Evolutionary conservation across 148 eudicot genomes (phyloP).

Genomic region (Rhododendron kiyosumense): DNA sequence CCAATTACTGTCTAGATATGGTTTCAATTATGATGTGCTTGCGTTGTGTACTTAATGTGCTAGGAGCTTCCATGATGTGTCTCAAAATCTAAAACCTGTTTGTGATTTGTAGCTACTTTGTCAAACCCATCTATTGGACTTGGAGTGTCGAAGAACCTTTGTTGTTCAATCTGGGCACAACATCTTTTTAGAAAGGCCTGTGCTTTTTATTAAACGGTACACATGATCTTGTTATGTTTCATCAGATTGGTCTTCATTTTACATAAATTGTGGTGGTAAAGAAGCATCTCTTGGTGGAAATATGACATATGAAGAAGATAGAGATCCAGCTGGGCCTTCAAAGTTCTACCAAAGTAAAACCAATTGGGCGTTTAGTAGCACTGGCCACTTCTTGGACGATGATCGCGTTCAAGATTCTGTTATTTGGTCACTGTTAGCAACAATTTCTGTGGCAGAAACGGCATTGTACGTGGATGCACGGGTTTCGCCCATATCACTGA

Average conservation of each 20-base stretch:
- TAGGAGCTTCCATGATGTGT: too few relatives aligned
- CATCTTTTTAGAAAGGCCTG: neutral
- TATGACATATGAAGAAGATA: constrained; percentile 8
- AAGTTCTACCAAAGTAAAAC: constrained; percentile 2
- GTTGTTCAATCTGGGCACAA: neutral
- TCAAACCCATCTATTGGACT: neutral
- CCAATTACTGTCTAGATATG: too few relatives aligned
- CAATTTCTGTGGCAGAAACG: too few relatives aligned
- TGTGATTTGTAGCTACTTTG: too few relatives aligned
- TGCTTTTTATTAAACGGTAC: neutral
- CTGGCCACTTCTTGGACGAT: constrained; percentile 33
- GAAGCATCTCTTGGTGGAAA: neutral
- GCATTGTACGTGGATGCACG: too few relatives aligned
- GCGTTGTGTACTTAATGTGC: too few relatives aligned
- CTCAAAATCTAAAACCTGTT: too few relatives aligned
- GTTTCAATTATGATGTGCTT: too few relatives aligned
- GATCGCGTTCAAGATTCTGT: neutral
- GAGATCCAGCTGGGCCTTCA: constrained; percentile 7
- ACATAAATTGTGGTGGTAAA: constrained; percentile 30
- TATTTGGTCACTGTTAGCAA: too few relatives aligned
- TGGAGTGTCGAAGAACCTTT: neutral
- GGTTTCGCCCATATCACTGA: too few relatives aligned
- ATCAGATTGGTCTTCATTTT: constrained; percentile 2
- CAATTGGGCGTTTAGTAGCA: constrained; percentile 31
- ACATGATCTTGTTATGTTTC: neutral